Conservation (phyloP, 345 rosid species). For the Lepidium aucheri region DNA sequence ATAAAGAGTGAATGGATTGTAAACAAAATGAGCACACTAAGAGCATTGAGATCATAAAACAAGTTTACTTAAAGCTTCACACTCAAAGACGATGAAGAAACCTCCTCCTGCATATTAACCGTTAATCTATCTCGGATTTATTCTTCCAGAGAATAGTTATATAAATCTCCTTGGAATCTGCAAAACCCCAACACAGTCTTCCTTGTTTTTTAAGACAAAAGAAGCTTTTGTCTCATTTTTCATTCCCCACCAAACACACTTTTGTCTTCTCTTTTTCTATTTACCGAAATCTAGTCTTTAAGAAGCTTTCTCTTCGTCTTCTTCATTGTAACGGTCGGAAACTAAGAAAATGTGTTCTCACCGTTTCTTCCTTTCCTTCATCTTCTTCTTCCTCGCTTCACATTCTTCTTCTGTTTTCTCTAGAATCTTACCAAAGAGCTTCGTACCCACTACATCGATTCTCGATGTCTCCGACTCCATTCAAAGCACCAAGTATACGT, state of each 20-base stretch:
- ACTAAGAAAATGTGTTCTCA: conserved; percentile 14
- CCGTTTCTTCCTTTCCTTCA: conserved; percentile 2
- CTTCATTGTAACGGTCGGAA: conserved; percentile 20
- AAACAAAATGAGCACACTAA: conserved; percentile 15
- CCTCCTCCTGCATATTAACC: conserved; percentile 19
- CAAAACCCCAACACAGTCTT: background rate
- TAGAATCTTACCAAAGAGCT: conserved; percentile 19
- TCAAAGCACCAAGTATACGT: conserved; percentile 19
- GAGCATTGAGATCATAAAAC: conserved; percentile 12
- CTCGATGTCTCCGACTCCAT: conserved; percentile 43
- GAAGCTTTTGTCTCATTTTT: conserved; percentile 9
- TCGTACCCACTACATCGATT: conserved; percentile 17
- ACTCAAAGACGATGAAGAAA: conserved; percentile 26
- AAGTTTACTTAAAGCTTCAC: conserved; percentile 7
- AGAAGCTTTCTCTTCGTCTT: background rate
- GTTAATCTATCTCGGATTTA: conserved; percentile 1
- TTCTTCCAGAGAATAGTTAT: background rate
- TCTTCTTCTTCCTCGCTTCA: conserved; percentile 21
- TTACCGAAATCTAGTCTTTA: background rate
- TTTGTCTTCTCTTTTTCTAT: conserved; percentile 8
- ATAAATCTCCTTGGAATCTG: conserved; percentile 19
- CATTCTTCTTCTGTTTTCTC: conserved; percentile 20
- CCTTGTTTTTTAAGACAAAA: background rate
- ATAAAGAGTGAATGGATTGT: background rate
- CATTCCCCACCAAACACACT: conserved; percentile 16